phyloP scores from a whole-genome alignment of 179 eudicot genomes.

The Beta lomatogona region DNA sequence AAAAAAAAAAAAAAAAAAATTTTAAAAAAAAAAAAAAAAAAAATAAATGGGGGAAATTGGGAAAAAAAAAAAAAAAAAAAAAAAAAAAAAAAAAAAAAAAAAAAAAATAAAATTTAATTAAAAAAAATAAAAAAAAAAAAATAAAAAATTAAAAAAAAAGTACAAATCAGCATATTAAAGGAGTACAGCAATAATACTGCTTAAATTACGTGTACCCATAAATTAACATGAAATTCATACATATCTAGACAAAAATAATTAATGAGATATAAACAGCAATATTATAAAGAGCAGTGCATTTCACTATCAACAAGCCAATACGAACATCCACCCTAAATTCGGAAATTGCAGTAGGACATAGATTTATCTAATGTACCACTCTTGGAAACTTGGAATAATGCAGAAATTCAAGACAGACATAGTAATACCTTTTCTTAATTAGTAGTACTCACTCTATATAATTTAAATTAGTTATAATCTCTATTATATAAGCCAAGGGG shows the following conservation, averaged over 20 bases:
- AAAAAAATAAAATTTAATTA: too few species aligned
- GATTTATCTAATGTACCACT: neutral
- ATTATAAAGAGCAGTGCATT: neutral
- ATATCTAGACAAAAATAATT: neutral
- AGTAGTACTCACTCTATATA: too few species aligned
- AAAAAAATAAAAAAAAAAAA: too few species aligned
- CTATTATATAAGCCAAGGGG: too few species aligned
- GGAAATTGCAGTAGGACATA: neutral
- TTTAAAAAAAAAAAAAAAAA: too few species aligned
- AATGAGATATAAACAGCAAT: neutral
- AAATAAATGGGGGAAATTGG: too few species aligned
- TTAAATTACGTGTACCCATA: neutral
- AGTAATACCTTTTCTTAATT: too few species aligned
- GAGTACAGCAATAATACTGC: neutral
- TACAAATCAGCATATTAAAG: neutral
- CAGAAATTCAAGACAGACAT: neutral
- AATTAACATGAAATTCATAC: neutral
- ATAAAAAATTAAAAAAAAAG: too few species aligned
- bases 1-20: too few species aligned
- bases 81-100: too few species aligned
- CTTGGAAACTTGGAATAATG: neutral
- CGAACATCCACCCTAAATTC: neutral
- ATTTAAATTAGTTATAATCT: too few species aligned
- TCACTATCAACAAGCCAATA: constrained; percentile 4
- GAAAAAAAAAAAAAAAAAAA: too few species aligned